phyloP scores from a whole-genome alignment of 257 asterid genomes.

The Gentiana dahurica region DNA sequence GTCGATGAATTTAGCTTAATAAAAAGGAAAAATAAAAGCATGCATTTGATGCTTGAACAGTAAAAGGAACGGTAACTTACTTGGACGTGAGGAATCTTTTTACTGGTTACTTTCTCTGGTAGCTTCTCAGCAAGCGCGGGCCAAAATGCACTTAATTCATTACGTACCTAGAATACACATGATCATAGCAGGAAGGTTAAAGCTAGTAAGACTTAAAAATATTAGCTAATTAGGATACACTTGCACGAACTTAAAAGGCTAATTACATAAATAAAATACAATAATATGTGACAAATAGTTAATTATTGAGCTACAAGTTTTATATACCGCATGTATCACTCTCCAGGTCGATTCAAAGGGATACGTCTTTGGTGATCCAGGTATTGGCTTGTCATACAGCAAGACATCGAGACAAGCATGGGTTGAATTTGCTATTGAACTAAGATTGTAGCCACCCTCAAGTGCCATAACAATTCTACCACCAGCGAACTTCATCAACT shows the following conservation, averaged over 20 bases:
- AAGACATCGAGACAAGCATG: slow-evolving; percentile 72
- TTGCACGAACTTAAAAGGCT: background rate
- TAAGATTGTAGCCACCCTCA: slow-evolving; percentile 93
- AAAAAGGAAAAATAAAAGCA: background rate
- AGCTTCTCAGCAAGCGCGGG: slow-evolving; percentile 43
- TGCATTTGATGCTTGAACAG: background rate
- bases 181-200: slow-evolving; percentile 1
- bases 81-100: slow-evolving; percentile 26
- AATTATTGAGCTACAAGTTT: slow-evolving; percentile 4
- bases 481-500: slow-evolving; percentile 79
- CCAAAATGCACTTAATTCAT: slow-evolving; percentile 55
- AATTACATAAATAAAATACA: background rate
- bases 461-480: slow-evolving; percentile 97
- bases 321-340: slow-evolving; percentile 58
- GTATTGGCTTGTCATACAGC: slow-evolving; percentile 44
- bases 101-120: slow-evolving; percentile 33
- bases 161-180: slow-evolving; percentile 48
- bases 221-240: background rate
- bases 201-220: background rate
- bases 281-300: background rate
- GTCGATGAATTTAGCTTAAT: background rate
- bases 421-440: slow-evolving; percentile 65
- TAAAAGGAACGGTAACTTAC: slow-evolving; percentile 23
- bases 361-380: slow-evolving; percentile 37
- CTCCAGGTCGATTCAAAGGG: slow-evolving; percentile 90